Evolutionary conservation across 108 stramenopile species (phyloP).

Genomic region (Cyclotella distinguenda): DNA sequence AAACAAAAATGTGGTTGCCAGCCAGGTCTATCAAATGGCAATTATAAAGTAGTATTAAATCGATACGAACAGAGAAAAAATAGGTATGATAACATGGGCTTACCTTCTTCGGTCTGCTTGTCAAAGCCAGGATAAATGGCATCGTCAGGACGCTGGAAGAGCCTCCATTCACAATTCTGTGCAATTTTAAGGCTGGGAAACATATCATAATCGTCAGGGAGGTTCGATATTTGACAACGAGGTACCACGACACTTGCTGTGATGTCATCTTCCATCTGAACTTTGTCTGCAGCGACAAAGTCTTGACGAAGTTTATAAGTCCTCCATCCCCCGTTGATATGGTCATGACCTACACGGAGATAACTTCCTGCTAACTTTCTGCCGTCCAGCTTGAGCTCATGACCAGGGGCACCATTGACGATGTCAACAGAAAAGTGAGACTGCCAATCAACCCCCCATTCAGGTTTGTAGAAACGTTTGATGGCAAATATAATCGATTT

Average conservation of each 20-base stretch:
- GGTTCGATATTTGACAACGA: slow-evolving; percentile 43
- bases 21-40: slow-evolving; percentile 22
- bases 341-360: slow-evolving; percentile 51
- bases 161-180: slow-evolving; percentile 60
- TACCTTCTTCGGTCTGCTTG: slow-evolving; percentile 52
- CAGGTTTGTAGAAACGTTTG: slow-evolving; percentile 53
- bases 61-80: background rate
- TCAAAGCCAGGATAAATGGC: slow-evolving; percentile 58
- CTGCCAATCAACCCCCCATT: slow-evolving; percentile 49
- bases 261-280: slow-evolving; percentile 69
- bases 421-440: slow-evolving; percentile 54
- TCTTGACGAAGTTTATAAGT: slow-evolving; percentile 60
- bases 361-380: slow-evolving; percentile 53
- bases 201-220: slow-evolving; percentile 44
- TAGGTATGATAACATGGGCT: background rate
- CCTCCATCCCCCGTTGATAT: slow-evolving; percentile 46
- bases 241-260: slow-evolving; percentile 62
- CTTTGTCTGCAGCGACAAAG: slow-evolving; percentile 55
- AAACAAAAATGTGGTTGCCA: slow-evolving; percentile 43
- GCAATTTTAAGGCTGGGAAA: slow-evolving; percentile 52
- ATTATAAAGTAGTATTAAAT: background rate
- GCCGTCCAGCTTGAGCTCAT: slow-evolving; percentile 56
- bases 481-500: slow-evolving; percentile 56
- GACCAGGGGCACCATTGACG: slow-evolving; percentile 54
- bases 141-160: slow-evolving; percentile 63